Conservation (phyloP, 352 stramenopile genomes). For the Blastocystis hominis region DNA sequence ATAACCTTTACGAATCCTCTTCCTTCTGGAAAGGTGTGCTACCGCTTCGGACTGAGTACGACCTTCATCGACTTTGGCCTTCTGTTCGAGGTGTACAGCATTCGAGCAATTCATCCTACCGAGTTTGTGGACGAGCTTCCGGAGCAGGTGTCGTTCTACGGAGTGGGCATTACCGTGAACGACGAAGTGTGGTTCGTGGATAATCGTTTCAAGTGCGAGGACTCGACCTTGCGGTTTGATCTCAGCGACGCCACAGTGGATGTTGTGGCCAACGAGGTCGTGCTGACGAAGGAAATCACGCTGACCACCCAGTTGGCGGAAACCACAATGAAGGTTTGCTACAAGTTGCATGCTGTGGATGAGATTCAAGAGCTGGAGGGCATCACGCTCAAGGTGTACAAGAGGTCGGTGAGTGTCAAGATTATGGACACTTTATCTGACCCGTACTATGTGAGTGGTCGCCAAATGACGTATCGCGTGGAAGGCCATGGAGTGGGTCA, state of each 20-base stretch:
- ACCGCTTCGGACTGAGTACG: neutral
- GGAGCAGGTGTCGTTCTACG: slow-evolving; percentile 28
- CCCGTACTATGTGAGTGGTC: slow-evolving; percentile 33
- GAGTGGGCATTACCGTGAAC: slow-evolving; percentile 28
- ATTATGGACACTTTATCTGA: neutral
- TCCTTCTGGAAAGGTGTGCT: slow-evolving; percentile 48
- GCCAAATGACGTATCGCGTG: neutral
- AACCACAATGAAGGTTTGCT: slow-evolving; percentile 46
- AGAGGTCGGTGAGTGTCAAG: slow-evolving; percentile 2
- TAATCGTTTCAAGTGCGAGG: neutral
- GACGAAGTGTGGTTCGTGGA: slow-evolving; percentile 12
- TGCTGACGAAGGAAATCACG: neutral
- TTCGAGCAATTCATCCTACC: neutral
- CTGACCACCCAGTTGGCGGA: neutral
- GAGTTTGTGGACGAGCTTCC: neutral
- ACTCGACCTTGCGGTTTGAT: neutral
- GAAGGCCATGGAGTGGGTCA: slow-evolving; percentile 9
- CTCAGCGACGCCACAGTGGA: slow-evolving; percentile 12
- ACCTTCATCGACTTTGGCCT: slow-evolving; percentile 7
- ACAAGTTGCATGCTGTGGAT: slow-evolving; percentile 10
- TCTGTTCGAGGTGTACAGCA: slow-evolving; percentile 39
- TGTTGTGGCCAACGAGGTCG: neutral
- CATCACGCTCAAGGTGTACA: neutral
- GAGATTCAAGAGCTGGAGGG: neutral
- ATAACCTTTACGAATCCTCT: slow-evolving; percentile 3